phyloP scores from a whole-genome alignment of 345 rosid species.

The Salix viminalis region DNA sequence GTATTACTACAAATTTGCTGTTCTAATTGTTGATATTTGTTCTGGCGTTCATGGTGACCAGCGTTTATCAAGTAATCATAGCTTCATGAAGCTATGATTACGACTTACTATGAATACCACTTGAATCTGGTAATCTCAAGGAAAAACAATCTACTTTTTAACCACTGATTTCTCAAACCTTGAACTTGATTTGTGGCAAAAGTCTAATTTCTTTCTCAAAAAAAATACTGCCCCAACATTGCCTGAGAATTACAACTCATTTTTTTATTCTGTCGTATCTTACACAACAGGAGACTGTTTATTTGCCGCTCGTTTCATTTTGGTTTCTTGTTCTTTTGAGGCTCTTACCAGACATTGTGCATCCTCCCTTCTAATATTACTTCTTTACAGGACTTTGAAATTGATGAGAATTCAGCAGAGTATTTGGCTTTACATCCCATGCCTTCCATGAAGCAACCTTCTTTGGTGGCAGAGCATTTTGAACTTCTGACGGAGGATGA shows the following conservation, averaged over 20 bases:
- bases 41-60: not conserved
- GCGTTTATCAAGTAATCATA: too few species aligned
- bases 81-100: too few species aligned
- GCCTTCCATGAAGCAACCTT: slow-evolving; percentile 52
- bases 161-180: too few species aligned
- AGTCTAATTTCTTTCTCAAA: not conserved
- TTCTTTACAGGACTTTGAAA: slow-evolving; percentile 64
- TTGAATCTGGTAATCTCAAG: too few species aligned
- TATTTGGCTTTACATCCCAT: slow-evolving; percentile 73
- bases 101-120: too few species aligned
- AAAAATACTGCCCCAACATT: not conserved
- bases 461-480: slow-evolving; percentile 78
- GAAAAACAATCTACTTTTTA: too few species aligned
- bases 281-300: not conserved
- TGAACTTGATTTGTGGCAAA: too few species aligned
- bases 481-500: slow-evolving; percentile 55
- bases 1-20: slow-evolving; percentile 29
- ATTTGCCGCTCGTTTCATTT: not conserved
- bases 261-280: too few species aligned
- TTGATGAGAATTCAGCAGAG: slow-evolving; percentile 61
- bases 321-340: not conserved
- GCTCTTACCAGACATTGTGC: too few species aligned
- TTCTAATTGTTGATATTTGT: not conserved
- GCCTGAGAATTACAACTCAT: too few species aligned
- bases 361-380: slow-evolving; percentile 1